phyloP scores from a whole-genome alignment of 805 yeast species.

The Debaryomyces prosopidis region DNA sequence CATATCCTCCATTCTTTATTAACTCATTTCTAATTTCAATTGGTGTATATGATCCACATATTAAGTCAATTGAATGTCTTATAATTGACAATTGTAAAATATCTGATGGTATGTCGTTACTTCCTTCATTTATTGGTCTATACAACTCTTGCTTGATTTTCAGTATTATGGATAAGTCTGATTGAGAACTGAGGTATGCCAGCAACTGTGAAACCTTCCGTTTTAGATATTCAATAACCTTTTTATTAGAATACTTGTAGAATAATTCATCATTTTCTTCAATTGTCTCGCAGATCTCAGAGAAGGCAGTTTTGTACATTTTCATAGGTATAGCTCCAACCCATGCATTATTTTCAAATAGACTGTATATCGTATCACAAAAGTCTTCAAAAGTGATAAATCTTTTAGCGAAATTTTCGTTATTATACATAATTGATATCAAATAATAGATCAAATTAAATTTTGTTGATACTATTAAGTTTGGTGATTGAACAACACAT shows the following conservation, averaged over 20 bases:
- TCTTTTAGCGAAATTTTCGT: slow-evolving; percentile 25
- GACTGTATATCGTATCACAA: slow-evolving; percentile 31
- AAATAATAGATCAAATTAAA: slow-evolving; percentile 43
- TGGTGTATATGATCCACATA: slow-evolving; percentile 45
- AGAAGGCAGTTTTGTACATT: slow-evolving; percentile 22
- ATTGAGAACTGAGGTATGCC: slow-evolving; percentile 7
- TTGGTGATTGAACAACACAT: slow-evolving; percentile 39
- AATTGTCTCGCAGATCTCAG: slow-evolving; percentile 28
- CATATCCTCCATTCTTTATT: slow-evolving; percentile 11
- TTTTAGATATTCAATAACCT: slow-evolving; percentile 39
- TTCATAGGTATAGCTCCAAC: slow-evolving; percentile 24
- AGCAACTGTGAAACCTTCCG: slow-evolving; percentile 33
- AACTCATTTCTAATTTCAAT: slow-evolving; percentile 25
- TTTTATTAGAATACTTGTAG: slow-evolving; percentile 42
- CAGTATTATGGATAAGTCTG: slow-evolving; percentile 14
- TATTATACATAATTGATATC: slow-evolving; percentile 31
- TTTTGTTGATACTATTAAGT: slow-evolving; percentile 38
- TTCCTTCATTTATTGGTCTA: slow-evolving; percentile 16
- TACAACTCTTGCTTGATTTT: slow-evolving; percentile 20
- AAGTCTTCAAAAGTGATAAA: slow-evolving; percentile 46
- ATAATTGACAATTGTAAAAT: slow-evolving; percentile 36
- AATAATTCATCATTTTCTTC: slow-evolving; percentile 34
- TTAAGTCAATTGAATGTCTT: slow-evolving; percentile 45
- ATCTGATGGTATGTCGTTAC: slow-evolving; percentile 29
- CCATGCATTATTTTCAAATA: slow-evolving; percentile 28